Conservation (phyloP, 1,284 basidiomycete species). For the Ganoderma multipileum region DNA sequence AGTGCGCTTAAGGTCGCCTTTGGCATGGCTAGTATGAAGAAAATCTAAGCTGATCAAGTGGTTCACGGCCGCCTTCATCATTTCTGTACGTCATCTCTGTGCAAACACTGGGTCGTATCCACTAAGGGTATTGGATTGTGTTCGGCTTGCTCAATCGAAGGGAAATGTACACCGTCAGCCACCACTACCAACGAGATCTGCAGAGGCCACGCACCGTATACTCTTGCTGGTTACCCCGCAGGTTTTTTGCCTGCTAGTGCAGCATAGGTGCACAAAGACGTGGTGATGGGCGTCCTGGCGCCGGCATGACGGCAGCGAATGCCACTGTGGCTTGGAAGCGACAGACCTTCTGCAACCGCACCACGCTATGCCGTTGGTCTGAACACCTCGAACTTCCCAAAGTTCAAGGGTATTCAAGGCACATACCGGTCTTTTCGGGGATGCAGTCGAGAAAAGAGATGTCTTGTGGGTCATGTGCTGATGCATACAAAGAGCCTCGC, state of each 20-base stretch:
- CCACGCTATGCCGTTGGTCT: not conserved
- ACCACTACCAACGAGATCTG: not conserved
- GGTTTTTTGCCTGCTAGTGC: not conserved
- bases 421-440: not conserved
- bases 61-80: not conserved
- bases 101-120: not conserved
- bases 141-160: not conserved
- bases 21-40: not conserved
- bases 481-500: not conserved
- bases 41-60: not conserved
- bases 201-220: not conserved
- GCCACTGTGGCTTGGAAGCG: not conserved
- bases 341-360: not conserved
- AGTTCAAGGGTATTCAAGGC: not conserved
- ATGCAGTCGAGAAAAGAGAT: not conserved
- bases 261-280: not conserved
- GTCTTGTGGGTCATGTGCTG: not conserved
- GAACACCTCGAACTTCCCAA: not conserved
- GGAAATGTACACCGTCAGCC: not conserved
- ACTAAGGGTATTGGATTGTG: not conserved
- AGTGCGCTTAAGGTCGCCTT: not conserved
- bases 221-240: no score
- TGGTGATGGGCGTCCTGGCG: not conserved
- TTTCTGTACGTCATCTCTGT: not conserved
- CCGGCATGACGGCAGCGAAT: not conserved